phyloP scores from a whole-genome alignment of 2,329 filamentous ascomycete genomes.

The Ascochyta lentis region DNA sequence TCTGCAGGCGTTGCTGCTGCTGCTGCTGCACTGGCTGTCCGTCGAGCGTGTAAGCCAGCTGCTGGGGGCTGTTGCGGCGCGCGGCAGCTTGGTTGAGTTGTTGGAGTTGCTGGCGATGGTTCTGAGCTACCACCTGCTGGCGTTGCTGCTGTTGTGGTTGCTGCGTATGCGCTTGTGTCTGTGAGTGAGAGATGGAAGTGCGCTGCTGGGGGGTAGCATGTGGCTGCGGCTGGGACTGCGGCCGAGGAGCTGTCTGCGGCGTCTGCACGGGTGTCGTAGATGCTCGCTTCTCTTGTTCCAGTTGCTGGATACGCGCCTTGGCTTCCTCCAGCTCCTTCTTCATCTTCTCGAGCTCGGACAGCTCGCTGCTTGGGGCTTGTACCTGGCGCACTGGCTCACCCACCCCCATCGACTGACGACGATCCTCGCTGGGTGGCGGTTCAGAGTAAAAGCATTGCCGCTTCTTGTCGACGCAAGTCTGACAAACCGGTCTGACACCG shows the following conservation, averaged over 20 bases:
- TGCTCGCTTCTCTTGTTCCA: constrained; percentile 41
- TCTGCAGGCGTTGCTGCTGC: constrained; percentile 19
- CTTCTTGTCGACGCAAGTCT: constrained; percentile 46
- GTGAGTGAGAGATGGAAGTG: constrained; percentile 19
- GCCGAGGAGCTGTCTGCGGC: constrained; percentile 26
- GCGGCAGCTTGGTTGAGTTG: constrained; percentile 30
- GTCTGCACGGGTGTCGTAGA: constrained; percentile 38
- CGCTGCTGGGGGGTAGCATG: constrained; percentile 21
- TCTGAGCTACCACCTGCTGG: constrained; percentile 15
- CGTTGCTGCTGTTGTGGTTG: constrained; percentile 26
- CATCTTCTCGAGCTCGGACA: constrained; percentile 44
- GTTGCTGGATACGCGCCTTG: constrained; percentile 43
- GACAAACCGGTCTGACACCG: constrained; percentile 41
- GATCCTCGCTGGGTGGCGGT: constrained; percentile 24
- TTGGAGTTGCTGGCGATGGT: constrained; percentile 32
- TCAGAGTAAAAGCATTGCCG: constrained; percentile 45
- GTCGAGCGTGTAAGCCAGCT: constrained; percentile 26
- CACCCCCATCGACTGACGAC: constrained; percentile 19
- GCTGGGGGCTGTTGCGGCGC: constrained; percentile 27
- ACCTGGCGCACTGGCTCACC: constrained; percentile 25
- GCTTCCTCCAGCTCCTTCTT: constrained; percentile 47
- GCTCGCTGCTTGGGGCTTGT: constrained; percentile 27
- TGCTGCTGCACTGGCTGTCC: constrained; percentile 30
- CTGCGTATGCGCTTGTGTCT: constrained; percentile 15
- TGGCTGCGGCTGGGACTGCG: constrained; percentile 26